phyloP scores from a whole-genome alignment of 768 basidiomycete genomes.

The Pisolithus sp. region DNA sequence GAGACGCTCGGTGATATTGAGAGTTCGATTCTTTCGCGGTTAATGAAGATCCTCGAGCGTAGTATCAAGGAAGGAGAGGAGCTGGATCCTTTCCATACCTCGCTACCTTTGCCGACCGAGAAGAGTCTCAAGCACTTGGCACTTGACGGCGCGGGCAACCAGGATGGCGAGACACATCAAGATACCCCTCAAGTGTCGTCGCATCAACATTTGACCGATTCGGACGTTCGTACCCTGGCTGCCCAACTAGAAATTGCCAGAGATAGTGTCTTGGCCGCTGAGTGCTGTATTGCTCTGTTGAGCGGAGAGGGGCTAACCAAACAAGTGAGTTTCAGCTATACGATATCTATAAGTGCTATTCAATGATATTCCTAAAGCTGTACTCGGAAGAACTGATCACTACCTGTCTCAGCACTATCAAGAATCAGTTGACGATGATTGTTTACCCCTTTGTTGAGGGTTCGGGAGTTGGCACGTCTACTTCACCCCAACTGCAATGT shows the following conservation, averaged over 20 bases:
- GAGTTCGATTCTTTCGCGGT: slow-evolving; percentile 47
- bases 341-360: background rate
- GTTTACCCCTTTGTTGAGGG: slow-evolving; percentile 87
- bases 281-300: slow-evolving; percentile 74
- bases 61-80: slow-evolving; percentile 73
- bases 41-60: slow-evolving; percentile 75
- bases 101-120: slow-evolving; percentile 24
- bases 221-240: slow-evolving; percentile 45
- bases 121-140: slow-evolving; percentile 36
- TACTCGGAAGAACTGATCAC: slow-evolving; percentile 94
- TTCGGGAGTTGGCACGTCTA: slow-evolving; percentile 34
- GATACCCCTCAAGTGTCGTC: slow-evolving; percentile 4
- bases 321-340: slow-evolving; percentile 48
- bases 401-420: slow-evolving; percentile 66
- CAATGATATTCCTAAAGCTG: slow-evolving; percentile 39
- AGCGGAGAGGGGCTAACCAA: slow-evolving; percentile 77
- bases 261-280: slow-evolving; percentile 76
- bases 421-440: slow-evolving; percentile 71
- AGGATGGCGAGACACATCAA: background rate
- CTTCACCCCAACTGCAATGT: slow-evolving; percentile 46
- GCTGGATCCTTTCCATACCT: slow-evolving; percentile 57
- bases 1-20: slow-evolving; percentile 69
- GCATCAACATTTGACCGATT: slow-evolving; percentile 34
- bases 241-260: slow-evolving; percentile 52
- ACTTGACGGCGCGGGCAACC: background rate